Conservation (phyloP, 73 alveolate genomes). For the Tetrahymena malaccensis region DNA sequence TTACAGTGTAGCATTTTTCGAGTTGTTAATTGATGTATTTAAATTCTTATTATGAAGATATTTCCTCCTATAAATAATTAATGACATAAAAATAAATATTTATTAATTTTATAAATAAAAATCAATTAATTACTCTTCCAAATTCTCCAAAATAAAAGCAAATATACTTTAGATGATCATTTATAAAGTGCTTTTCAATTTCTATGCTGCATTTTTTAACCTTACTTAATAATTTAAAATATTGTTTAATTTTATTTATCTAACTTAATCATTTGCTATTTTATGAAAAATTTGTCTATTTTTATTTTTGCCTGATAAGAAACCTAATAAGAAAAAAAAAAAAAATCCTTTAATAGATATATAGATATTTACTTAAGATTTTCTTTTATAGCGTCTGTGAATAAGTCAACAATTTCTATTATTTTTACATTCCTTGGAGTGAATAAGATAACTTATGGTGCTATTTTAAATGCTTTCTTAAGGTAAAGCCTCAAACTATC, state of each 20-base stretch:
- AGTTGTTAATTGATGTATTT: not conserved
- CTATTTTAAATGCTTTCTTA: not conserved
- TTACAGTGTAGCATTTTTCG: not conserved
- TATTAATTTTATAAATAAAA: not conserved
- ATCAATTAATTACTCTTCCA: not conserved
- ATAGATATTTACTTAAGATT: not conserved
- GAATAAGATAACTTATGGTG: not conserved
- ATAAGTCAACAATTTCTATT: not conserved
- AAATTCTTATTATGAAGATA: not conserved
- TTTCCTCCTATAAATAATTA: not conserved
- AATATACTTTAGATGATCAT: not conserved
- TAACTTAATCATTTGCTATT: not conserved
- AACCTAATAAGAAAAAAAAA: not conserved
- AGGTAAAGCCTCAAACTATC: not conserved
- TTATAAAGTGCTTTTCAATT: not conserved
- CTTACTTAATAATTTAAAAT: not conserved
- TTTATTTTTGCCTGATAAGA: not conserved
- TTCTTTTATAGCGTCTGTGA: not conserved
- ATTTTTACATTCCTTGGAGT: not conserved
- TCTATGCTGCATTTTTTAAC: not conserved
- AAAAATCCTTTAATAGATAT: not conserved
- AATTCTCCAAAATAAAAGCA: not conserved
- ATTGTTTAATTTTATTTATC: not conserved
- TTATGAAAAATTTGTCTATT: not conserved
- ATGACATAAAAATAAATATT: not conserved